Conservation (phyloP, 2,329 filamentous ascomycete genomes). For the Stachybotrys chlorohalonatus region DNA sequence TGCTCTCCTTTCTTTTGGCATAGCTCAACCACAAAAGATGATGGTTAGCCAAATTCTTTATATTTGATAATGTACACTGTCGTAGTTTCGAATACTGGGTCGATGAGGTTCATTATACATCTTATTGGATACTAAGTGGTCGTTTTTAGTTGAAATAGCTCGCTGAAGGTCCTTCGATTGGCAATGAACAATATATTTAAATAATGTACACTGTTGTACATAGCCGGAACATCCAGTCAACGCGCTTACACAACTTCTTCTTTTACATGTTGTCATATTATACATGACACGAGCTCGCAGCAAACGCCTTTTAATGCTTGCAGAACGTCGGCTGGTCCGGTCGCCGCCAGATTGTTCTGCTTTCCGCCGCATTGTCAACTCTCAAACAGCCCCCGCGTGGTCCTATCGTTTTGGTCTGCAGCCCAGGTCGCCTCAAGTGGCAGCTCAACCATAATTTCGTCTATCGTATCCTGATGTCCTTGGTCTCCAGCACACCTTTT, state of each 20-base stretch:
- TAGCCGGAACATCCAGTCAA: neutral
- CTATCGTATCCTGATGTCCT: constrained; percentile 20
- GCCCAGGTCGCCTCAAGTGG: too few species aligned
- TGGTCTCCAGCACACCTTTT: constrained; percentile 15
- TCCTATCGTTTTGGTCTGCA: neutral
- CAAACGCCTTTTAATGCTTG: neutral
- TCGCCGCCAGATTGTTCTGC: neutral
- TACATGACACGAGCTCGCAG: neutral
- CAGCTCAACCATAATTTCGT: neutral
- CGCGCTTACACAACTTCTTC: neutral
- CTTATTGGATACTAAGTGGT: too few species aligned
- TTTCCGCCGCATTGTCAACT: too few species aligned
- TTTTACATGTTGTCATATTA: neutral
- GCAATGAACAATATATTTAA: neutral
- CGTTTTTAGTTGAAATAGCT: too few species aligned
- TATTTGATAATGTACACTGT: too few species aligned
- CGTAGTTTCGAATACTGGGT: too few species aligned
- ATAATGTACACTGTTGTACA: neutral
- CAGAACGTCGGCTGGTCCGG: neutral
- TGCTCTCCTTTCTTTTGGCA: neutral
- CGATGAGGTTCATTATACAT: too few species aligned
- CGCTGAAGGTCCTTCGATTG: too few species aligned
- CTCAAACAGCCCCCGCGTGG: neutral
- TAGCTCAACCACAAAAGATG: neutral
- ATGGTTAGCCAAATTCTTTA: too few species aligned